A percentile compares a stretch with the other conserved stretches of the same genome.
Conservation (phyloP, 345 rosid genomes). For the Jatropha curcas region DNA sequence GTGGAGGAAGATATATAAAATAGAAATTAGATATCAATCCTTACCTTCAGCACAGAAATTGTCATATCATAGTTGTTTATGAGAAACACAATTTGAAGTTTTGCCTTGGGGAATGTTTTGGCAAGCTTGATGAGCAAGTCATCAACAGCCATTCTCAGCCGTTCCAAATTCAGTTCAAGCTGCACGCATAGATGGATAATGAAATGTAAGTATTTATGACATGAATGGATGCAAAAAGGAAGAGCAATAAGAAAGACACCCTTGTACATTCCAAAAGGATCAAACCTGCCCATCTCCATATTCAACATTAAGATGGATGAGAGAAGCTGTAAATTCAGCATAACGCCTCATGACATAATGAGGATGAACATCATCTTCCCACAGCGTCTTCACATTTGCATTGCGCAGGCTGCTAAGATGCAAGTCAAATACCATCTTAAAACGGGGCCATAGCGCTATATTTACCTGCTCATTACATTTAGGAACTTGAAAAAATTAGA, state of each 20-base stretch:
- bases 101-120: conserved; percentile 62
- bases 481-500: conserved; percentile 10
- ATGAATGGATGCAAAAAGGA: not conserved
- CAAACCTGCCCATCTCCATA: conserved; percentile 97
- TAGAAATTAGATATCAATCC: conserved; percentile 9
- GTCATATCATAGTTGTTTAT: conserved; percentile 97
- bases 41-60: conserved; percentile 89
- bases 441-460: conserved; percentile 95
- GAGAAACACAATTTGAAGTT: conserved; percentile 81
- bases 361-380: conserved; percentile 99
- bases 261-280: conserved; percentile 7
- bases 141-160: conserved; percentile 92
- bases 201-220: conserved; percentile 3
- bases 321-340: conserved; percentile 96
- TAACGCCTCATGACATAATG: conserved; percentile 99
- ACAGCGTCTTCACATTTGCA: conserved; percentile 82
- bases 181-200: conserved; percentile 37
- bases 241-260: not conserved
- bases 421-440: conserved; percentile 92
- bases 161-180: conserved; percentile 95
- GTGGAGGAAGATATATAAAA: not conserved
- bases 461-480: conserved; percentile 67
- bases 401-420: conserved; percentile 87
- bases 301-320: conserved; percentile 91
- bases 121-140: conserved; percentile 89